phyloP scores from a whole-genome alignment of 2,329 filamentous ascomycete species.

The Capronia americana region DNA sequence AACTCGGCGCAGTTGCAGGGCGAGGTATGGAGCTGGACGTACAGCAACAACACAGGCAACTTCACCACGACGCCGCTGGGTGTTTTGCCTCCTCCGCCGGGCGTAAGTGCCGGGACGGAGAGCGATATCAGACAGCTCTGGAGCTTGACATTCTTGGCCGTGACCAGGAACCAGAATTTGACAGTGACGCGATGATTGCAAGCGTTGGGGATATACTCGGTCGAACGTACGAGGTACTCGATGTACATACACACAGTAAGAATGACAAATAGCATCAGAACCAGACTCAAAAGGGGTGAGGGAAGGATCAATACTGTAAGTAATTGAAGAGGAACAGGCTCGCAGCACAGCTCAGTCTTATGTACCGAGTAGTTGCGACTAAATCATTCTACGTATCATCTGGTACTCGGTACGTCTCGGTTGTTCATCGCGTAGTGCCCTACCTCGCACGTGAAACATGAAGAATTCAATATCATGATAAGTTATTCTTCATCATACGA shows the following conservation, averaged over 20 bases:
- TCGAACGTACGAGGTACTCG: background rate
- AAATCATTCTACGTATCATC: background rate
- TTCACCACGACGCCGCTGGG: slow-evolving; percentile 61
- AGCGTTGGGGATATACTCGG: background rate
- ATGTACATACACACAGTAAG: too few species aligned
- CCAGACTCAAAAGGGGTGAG: background rate
- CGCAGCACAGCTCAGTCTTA: background rate
- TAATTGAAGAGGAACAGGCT: background rate
- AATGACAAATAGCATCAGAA: background rate
- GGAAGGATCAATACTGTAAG: background rate
- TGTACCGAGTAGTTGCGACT: too few species aligned
- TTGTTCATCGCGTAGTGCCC: too few species aligned
- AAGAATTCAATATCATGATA: too few species aligned
- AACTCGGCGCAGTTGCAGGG: slow-evolving; percentile 60
- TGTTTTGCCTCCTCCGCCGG: slow-evolving; percentile 56
- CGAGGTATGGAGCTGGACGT: slow-evolving; percentile 70
- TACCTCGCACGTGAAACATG: too few species aligned
- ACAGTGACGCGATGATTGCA: background rate
- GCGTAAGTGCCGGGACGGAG: slow-evolving; percentile 51
- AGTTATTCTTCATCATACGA: too few species aligned
- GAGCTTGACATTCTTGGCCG: slow-evolving; percentile 65
- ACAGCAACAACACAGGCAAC: slow-evolving; percentile 49
- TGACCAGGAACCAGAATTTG: slow-evolving; percentile 49
- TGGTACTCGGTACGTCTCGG: background rate
- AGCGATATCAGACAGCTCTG: slow-evolving; percentile 64